A percentile compares a stretch with the other conserved stretches of the same genome.
These are phyloP conservation scores for Murraya paniculata DNA, from an alignment of 345 rosid species.

Conservation along the genomic window DNA sequence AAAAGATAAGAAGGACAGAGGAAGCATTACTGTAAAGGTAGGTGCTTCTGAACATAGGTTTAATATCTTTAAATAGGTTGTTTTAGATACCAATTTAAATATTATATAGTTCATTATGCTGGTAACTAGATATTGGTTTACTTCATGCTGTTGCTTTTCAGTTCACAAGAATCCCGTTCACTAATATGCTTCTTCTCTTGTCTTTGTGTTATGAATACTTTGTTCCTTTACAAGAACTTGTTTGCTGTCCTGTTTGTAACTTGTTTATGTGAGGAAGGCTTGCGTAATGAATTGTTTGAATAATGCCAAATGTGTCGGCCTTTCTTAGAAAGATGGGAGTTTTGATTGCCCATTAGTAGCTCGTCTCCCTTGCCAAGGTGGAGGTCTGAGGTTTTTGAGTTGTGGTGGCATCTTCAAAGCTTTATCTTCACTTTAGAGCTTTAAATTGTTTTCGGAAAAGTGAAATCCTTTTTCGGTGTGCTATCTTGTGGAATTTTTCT, in stretches of 20 bases:
- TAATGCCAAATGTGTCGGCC: not conserved
- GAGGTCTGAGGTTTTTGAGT: not conserved
- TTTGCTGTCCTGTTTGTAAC: not conserved
- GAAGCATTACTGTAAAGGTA: slow-evolving; percentile 83
- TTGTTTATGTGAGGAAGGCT: not conserved
- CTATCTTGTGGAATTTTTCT: not conserved
- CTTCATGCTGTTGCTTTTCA: not conserved
- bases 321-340: not conserved
- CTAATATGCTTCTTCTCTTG: not conserved
- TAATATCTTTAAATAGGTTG: not conserved
- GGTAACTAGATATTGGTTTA: not conserved
- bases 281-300: not conserved
- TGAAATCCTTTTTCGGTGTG: not conserved
- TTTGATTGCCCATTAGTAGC: not conserved
- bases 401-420: not conserved
- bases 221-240: not conserved
- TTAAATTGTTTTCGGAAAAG: not conserved
- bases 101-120: not conserved
- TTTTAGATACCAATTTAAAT: not conserved
- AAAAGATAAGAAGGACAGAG: slow-evolving; percentile 96
- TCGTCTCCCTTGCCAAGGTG: not conserved
- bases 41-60: not conserved
- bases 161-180: not conserved
- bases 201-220: not conserved
- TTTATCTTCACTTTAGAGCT: not conserved